phyloP scores from a whole-genome alignment of 2,329 filamentous ascomycete species.

The Cladosporium sp. region DNA sequence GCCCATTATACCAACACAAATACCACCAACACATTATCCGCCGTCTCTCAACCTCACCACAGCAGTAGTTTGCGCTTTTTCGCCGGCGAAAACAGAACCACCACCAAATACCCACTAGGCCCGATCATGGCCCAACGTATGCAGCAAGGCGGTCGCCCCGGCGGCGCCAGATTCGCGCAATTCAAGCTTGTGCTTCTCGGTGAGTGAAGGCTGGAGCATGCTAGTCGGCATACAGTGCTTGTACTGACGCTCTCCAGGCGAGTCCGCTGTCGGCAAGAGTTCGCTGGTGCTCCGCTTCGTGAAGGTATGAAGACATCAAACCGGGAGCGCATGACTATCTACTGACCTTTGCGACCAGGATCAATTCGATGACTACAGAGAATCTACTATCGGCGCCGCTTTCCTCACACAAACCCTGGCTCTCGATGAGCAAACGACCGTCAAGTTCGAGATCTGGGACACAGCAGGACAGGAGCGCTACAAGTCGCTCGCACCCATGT shows the following conservation, averaged over 20 bases:
- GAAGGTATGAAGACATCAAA: constrained; percentile 59
- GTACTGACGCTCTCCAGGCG: constrained; percentile 58
- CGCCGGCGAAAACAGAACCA: neutral
- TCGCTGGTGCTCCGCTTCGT: constrained; percentile 97
- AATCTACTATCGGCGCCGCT: constrained; percentile 96
- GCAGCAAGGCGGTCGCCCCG: constrained; percentile 62
- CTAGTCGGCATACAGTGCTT: neutral
- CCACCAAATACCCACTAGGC: neutral
- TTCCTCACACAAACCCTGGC: constrained; percentile 99
- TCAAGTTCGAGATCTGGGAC: constrained; percentile 99
- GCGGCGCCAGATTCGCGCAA: constrained; percentile 80
- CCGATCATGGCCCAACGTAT: constrained; percentile 75
- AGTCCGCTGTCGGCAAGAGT: constrained; percentile 99
- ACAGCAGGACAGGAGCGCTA: constrained; percentile 98
- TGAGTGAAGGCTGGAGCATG: constrained; percentile 39
- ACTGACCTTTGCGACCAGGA: constrained; percentile 55
- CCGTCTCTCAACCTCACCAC: neutral
- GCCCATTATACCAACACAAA: neutral
- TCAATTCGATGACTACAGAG: constrained; percentile 97
- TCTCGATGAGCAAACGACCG: constrained; percentile 93
- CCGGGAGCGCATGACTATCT: neutral
- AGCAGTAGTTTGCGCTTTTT: neutral
- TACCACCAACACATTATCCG: neutral
- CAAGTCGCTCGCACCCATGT: constrained; percentile 98
- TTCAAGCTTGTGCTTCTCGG: constrained; percentile 97